Base-by-base conservation (phyloP, 2,329 filamentous ascomycete genomes). In the Diplodia mutila region DNA sequence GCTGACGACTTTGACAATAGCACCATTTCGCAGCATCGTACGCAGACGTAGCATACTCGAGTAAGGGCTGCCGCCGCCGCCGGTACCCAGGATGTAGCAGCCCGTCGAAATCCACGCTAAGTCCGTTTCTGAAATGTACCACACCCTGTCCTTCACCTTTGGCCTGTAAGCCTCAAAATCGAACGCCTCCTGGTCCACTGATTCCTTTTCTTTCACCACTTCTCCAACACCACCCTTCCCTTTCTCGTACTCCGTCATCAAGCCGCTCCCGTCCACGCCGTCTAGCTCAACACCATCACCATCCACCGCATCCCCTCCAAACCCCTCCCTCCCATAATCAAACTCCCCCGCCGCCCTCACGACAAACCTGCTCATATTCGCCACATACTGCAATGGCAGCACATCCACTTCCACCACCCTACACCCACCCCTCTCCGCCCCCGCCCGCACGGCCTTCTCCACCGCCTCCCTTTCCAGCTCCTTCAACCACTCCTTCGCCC, bases 41-140 rank as follows among this genome's bases (percentile, higher is more conserved):
- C 83, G 81, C 7, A 89, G 78, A 68, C 85, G 83, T 52, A 84
- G 49, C 46, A 69, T 18, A 88, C 78, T 77, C 85, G 83, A 34
- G 77, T 1, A 84, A 75, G 69, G 86, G 86, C 1, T 86, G 2
- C 87, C 86, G 23, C 87, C 87, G 6, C 87, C 87, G 23, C 87
- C 87, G 0, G 86, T 87, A 1, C 86, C 87, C 0, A 90, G 80
- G 63, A 90, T 85, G 69, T 88, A 88, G 72, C 86, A 87, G 1
- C 87, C 87, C 8, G 81, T 85, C 0, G 85, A 77, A 39, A 89
- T 85, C 79, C 84, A 89, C 34, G 79, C 75, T 4, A 89, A 77
- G 72, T 89, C 87, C 0, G 84, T 85, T 71, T 89, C 86, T 12
- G 80, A 85, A 48, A 89, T 75, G 67, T 83, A 83, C 87, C 87